A percentile compares a stretch with the other conserved stretches of the same genome.
Evolutionary conservation across 73 alveolate genomes (phyloP).

Genomic region (Diophrys sp.): DNA sequence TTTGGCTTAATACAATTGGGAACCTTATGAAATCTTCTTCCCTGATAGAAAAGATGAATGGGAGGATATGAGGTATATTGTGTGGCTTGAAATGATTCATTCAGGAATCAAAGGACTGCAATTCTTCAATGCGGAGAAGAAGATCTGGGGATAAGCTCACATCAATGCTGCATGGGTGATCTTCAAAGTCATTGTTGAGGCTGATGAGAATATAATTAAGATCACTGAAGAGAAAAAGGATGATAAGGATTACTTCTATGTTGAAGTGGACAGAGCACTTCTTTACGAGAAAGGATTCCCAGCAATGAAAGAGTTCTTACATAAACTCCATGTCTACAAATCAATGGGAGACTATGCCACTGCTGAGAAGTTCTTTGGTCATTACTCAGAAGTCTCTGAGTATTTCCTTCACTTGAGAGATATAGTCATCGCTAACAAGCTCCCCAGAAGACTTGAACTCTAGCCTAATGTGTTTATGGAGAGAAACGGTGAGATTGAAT

Average conservation of each 20-base stretch:
- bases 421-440: conserved; percentile 60
- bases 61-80: conserved; percentile 64
- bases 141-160: conserved; percentile 87
- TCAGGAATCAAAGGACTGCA: conserved; percentile 69
- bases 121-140: conserved; percentile 62
- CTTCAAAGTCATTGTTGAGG: conserved; percentile 36
- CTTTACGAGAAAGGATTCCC: conserved; percentile 52
- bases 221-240: conserved; percentile 53
- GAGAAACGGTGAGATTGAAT: conserved; percentile 20
- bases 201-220: conserved; percentile 29
- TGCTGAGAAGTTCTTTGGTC: conserved; percentile 53
- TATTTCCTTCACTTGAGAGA: conserved; percentile 60
- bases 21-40: conserved; percentile 74
- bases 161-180: conserved; percentile 68
- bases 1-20: conserved; percentile 59
- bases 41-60: conserved; percentile 49
- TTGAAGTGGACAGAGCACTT: conserved; percentile 48
- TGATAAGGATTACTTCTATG: conserved; percentile 43
- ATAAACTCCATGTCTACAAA: conserved; percentile 56
- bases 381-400: conserved; percentile 55
- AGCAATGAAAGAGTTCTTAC: conserved; percentile 53
- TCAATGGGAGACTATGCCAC: conserved; percentile 58
- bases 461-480: neutral
- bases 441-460: conserved; percentile 62
- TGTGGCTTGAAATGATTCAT: conserved; percentile 72